Conservation (phyloP, 2,329 filamentous ascomycete genomes). For the Aspergillus fumigatus region DNA sequence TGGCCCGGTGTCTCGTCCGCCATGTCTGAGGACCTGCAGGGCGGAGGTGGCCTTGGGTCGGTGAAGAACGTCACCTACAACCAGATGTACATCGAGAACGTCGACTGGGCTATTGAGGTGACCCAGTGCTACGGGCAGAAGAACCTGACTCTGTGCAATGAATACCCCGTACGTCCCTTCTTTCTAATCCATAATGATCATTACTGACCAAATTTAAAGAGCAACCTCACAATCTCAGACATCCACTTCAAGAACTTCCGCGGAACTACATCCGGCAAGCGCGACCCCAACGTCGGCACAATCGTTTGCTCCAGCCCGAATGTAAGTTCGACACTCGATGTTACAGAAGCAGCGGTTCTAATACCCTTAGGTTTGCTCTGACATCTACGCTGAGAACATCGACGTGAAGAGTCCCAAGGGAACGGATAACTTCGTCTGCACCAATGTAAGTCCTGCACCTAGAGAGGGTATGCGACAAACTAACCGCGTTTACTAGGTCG, state of each 20-base stretch:
- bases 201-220: slow-evolving; percentile 14
- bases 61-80: slow-evolving; percentile 67
- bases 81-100: slow-evolving; percentile 55
- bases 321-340: slow-evolving; percentile 34
- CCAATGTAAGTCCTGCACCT: slow-evolving; percentile 34
- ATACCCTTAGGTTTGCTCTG: slow-evolving; percentile 29
- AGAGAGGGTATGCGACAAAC: not conserved
- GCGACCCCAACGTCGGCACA: slow-evolving; percentile 43
- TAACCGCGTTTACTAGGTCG: slow-evolving; percentile 16
- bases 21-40: slow-evolving; percentile 57
- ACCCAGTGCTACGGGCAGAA: slow-evolving; percentile 64
- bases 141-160: slow-evolving; percentile 57
- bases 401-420: slow-evolving; percentile 47
- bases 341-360: not conserved
- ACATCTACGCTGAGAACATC: slow-evolving; percentile 48
- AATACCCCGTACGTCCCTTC: slow-evolving; percentile 46
- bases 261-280: slow-evolving; percentile 48
- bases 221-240: slow-evolving; percentile 51
- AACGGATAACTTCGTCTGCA: slow-evolving; percentile 40
- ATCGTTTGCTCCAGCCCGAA: slow-evolving; percentile 46
- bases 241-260: slow-evolving; percentile 54
- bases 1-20: slow-evolving; percentile 59
- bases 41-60: slow-evolving; percentile 59
- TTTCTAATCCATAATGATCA: not conserved
- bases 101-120: slow-evolving; percentile 61